phyloP scores from a whole-genome alignment of 2,329 filamentous ascomycete genomes.

The Pseudopithomyces maydicus region DNA sequence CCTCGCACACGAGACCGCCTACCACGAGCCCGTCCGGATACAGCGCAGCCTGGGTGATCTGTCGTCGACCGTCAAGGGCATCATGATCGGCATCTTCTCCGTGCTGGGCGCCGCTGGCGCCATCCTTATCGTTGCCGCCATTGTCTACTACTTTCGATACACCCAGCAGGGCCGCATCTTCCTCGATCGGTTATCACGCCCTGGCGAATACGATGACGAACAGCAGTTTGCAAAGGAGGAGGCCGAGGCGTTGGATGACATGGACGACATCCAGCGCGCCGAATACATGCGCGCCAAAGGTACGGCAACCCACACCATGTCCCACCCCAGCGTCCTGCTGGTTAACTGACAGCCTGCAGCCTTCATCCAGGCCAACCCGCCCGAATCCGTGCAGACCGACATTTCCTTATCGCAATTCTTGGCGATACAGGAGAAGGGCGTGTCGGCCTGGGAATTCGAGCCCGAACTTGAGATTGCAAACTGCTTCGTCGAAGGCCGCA shows the following conservation, averaged over 20 bases:
- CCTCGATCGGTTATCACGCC: constrained; percentile 88
- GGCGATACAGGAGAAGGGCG: constrained; percentile 98
- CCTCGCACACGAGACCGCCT: constrained; percentile 22
- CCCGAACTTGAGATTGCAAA: constrained; percentile 99
- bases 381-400: constrained; percentile 93
- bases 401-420: constrained; percentile 97
- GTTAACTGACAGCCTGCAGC: constrained; percentile 59
- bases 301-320: constrained; percentile 51
- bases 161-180: constrained; percentile 87
- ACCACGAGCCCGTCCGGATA: constrained; percentile 33
- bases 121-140: constrained; percentile 76
- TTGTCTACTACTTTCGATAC: constrained; percentile 94
- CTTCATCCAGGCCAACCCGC: constrained; percentile 90
- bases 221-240: constrained; percentile 93
- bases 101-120: constrained; percentile 90
- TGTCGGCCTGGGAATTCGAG: constrained; percentile 99
- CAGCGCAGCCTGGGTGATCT: constrained; percentile 34
- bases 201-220: constrained; percentile 97
- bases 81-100: constrained; percentile 92
- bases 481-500: constrained; percentile 95
- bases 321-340: not conserved
- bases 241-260: constrained; percentile 89
- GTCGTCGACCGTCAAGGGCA: constrained; percentile 70
- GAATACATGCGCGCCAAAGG: constrained; percentile 97
- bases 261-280: constrained; percentile 89